Evolutionary conservation across 768 basidiomycete genomes (phyloP).

Genomic region (Naematelia aurantialba): DNA sequence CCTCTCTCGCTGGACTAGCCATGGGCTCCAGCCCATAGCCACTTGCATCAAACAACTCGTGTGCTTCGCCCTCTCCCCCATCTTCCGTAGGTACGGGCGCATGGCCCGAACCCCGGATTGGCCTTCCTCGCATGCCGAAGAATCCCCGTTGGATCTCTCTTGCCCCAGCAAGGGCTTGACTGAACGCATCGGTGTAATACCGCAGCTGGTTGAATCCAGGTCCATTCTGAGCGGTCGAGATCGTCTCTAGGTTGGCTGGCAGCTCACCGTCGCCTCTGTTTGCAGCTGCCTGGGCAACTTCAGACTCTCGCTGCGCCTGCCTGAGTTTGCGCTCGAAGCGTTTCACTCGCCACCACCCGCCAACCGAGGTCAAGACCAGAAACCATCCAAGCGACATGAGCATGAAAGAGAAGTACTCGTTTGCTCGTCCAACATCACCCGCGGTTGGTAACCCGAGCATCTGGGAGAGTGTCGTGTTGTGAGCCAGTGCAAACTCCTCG

Average conservation of each 20-base stretch:
- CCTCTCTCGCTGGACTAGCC: conserved; percentile 17
- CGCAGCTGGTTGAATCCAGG: conserved; percentile 17
- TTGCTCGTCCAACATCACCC: conserved; percentile 54
- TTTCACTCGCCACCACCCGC: conserved; percentile 58
- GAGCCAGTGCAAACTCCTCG: conserved; percentile 29
- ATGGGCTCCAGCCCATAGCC: conserved; percentile 40
- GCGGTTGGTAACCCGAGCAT: conserved; percentile 40
- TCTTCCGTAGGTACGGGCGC: conserved; percentile 23
- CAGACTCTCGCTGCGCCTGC: conserved; percentile 32
- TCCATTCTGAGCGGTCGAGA: conserved; percentile 1
- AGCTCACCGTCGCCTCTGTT: conserved; percentile 23
- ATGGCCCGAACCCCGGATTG: conserved; percentile 19
- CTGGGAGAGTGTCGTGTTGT: conserved; percentile 44
- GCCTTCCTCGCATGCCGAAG: conserved; percentile 36
- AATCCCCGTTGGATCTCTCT: conserved; percentile 35
- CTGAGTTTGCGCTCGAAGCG: conserved; percentile 41
- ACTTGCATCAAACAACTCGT: conserved; percentile 44
- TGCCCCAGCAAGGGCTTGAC: conserved; percentile 25
- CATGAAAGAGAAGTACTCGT: conserved; percentile 85
- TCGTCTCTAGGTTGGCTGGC: conserved; percentile 1
- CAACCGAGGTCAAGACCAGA: conserved; percentile 74
- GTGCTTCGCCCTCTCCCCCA: conserved; percentile 38
- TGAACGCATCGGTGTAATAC: conserved; percentile 33
- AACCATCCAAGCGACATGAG: conserved; percentile 92
- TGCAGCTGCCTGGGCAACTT: conserved; percentile 36